Evolutionary conservation across 768 basidiomycete species (phyloP).

Genomic region (Auricularia sp.): DNA sequence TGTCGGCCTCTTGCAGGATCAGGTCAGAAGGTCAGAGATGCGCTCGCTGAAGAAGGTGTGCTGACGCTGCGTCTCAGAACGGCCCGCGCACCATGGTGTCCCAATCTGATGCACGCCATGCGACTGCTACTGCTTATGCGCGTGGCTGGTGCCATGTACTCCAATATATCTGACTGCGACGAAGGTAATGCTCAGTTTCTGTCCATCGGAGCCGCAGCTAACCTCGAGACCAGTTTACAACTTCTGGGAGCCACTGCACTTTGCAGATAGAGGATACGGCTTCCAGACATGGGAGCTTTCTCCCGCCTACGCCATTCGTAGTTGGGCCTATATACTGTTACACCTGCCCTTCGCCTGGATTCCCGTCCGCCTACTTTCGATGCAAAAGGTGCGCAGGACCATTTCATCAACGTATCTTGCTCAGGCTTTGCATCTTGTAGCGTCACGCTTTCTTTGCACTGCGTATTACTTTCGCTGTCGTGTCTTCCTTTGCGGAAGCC

Average conservation of each 20-base stretch:
- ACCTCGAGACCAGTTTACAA: conserved; percentile 68
- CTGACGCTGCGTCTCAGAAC: conserved; percentile 31
- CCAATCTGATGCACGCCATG: conserved; percentile 74
- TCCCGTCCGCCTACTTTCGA: conserved; percentile 38
- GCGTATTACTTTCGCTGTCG: conserved; percentile 63
- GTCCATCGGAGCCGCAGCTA: conserved; percentile 1
- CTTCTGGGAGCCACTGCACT: conserved; percentile 98
- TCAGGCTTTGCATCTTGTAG: conserved; percentile 30
- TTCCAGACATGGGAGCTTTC: conserved; percentile 99
- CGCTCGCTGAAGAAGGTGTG: background rate
- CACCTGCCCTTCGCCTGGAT: conserved; percentile 62
- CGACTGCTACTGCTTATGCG: conserved; percentile 75
- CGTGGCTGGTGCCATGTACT: conserved; percentile 84
- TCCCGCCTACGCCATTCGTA: conserved; percentile 82
- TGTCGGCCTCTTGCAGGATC: conserved; percentile 68
- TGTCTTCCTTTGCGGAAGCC: conserved; percentile 70
- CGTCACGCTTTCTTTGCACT: conserved; percentile 82
- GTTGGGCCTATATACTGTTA: conserved; percentile 86
- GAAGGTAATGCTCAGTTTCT: conserved; percentile 54
- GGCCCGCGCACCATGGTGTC: conserved; percentile 72
- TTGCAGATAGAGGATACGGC: conserved; percentile 71
- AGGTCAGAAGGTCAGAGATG: conserved; percentile 49
- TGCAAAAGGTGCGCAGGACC: conserved; percentile 52
- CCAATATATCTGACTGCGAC: conserved; percentile 90
- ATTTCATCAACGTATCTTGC: background rate